These are phyloP conservation scores for Clitopilus passeckerianus DNA, from an alignment of 768 basidiomycete genomes.

Conservation along the genomic window DNA sequence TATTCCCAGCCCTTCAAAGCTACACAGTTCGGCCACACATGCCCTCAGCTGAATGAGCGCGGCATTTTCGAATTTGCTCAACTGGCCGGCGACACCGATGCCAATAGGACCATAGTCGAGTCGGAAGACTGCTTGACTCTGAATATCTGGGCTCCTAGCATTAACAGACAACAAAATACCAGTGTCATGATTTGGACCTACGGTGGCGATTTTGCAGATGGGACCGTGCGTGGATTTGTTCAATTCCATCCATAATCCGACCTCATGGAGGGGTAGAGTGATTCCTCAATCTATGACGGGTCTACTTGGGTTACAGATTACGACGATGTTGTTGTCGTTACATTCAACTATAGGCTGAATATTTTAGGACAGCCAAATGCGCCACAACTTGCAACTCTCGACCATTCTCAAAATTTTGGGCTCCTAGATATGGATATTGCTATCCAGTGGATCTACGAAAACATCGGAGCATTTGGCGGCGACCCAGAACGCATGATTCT, in stretches of 20 bases:
- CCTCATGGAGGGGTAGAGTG: slow-evolving; percentile 13
- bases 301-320: slow-evolving; percentile 22
- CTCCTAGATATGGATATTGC: slow-evolving; percentile 27
- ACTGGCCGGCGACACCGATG: slow-evolving; percentile 11
- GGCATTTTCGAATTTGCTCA: slow-evolving; percentile 13
- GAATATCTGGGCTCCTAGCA: slow-evolving; percentile 29
- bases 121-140: slow-evolving; percentile 27
- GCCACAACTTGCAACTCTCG: slow-evolving; percentile 19
- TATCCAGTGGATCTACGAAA: slow-evolving; percentile 36
- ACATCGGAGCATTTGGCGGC: slow-evolving; percentile 35
- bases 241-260: background rate
- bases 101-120: slow-evolving; percentile 14
- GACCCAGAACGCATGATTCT: slow-evolving; percentile 28
- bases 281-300: slow-evolving; percentile 18
- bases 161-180: slow-evolving; percentile 20
- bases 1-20: slow-evolving; percentile 14
- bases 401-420: slow-evolving; percentile 26
- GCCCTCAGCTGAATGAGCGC: slow-evolving; percentile 16
- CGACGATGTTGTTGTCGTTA: slow-evolving; percentile 25
- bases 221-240: slow-evolving; percentile 17
- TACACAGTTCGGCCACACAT: slow-evolving; percentile 19
- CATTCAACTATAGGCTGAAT: slow-evolving; percentile 29
- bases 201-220: slow-evolving; percentile 27
- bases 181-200: slow-evolving; percentile 30
- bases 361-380: slow-evolving; percentile 31